Evolutionary conservation across 106 monocot genomes (phyloP).

Genomic region (Phalaenopsis aphrodite): DNA sequence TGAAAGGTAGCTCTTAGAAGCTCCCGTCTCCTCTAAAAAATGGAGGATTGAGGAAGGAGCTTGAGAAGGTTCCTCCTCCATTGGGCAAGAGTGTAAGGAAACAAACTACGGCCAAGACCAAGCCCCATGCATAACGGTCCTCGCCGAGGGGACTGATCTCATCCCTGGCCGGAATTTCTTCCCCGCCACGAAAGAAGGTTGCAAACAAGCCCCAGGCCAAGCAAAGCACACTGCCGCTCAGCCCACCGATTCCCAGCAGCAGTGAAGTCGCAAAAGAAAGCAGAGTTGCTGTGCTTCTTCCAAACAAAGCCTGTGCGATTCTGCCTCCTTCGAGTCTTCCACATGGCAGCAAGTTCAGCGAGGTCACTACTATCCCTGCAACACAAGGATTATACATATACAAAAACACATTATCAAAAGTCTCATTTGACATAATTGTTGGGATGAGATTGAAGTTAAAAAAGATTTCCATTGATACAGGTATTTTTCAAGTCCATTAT

Average conservation of each 20-base stretch:
- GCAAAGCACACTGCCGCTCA: slow-evolving; percentile 84
- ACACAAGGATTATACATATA: background rate
- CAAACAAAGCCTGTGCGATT: slow-evolving; percentile 80
- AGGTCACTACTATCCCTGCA: slow-evolving; percentile 81
- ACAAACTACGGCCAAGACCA: slow-evolving; percentile 44
- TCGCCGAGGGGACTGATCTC: slow-evolving; percentile 73
- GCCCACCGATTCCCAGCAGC: slow-evolving; percentile 58
- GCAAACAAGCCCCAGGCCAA: slow-evolving; percentile 81
- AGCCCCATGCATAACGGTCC: slow-evolving; percentile 55
- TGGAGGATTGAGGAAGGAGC: slow-evolving; percentile 57
- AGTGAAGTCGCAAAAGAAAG: slow-evolving; percentile 64
- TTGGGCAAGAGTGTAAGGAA: slow-evolving; percentile 84
- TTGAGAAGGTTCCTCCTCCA: slow-evolving; percentile 76
- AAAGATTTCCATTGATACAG: no score
- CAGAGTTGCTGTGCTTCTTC: slow-evolving; percentile 44
- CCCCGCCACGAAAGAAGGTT: slow-evolving; percentile 76
- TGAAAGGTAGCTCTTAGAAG: background rate
- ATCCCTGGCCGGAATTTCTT: slow-evolving; percentile 76
- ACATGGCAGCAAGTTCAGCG: slow-evolving; percentile 67
- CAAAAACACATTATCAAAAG: no score
- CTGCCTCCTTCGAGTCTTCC: slow-evolving; percentile 83
- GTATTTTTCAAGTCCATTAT: no score
- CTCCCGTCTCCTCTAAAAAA: slow-evolving; percentile 51
- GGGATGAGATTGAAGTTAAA: no score
- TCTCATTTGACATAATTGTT: no score